phyloP scores from a whole-genome alignment of 176 grass and related monocot species.

The Cocos nucifera region DNA sequence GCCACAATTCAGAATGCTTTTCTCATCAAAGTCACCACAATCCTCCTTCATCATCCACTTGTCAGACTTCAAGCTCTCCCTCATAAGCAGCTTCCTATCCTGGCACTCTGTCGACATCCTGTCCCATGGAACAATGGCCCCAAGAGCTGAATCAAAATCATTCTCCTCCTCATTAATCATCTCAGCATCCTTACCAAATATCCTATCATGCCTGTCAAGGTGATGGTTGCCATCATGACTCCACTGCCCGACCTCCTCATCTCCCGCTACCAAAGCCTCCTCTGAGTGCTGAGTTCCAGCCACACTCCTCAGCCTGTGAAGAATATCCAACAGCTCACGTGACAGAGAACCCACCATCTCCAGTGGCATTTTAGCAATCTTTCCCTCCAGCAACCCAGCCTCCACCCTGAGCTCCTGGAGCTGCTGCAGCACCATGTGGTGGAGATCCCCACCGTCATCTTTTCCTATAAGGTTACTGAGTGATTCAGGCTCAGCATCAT shows the following conservation, averaged over 20 bases:
- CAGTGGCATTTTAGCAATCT: slow-evolving; percentile 59
- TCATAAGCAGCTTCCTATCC: slow-evolving; percentile 73
- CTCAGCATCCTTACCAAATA: slow-evolving; percentile 79
- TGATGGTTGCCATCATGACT: slow-evolving; percentile 39
- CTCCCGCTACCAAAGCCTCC: slow-evolving; percentile 49
- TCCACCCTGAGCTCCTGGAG: slow-evolving; percentile 62
- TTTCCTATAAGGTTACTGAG: slow-evolving; percentile 31
- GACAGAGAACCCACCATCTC: slow-evolving; percentile 47
- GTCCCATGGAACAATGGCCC: slow-evolving; percentile 77
- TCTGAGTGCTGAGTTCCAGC: slow-evolving; percentile 43
- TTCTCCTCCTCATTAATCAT: slow-evolving; percentile 84
- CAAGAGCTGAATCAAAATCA: slow-evolving; percentile 85
- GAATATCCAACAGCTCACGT: slow-evolving; percentile 58
- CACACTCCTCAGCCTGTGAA: slow-evolving; percentile 68
- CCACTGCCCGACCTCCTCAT: slow-evolving; percentile 54
- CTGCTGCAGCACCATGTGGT: slow-evolving; percentile 61
- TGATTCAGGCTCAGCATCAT: slow-evolving; percentile 57
- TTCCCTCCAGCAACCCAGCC: slow-evolving; percentile 49
- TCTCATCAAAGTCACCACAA: slow-evolving; percentile 73
- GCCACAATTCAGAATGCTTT: slow-evolving; percentile 82
- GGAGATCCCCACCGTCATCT: slow-evolving; percentile 42
- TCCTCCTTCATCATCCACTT: slow-evolving; percentile 96
- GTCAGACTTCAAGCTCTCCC: slow-evolving; percentile 66
- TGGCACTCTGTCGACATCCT: slow-evolving; percentile 68
- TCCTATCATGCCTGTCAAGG: slow-evolving; percentile 41